Evolutionary conservation across 495 filamentous ascomycete species (phyloP).

Genomic region (Penicillium lividum): DNA sequence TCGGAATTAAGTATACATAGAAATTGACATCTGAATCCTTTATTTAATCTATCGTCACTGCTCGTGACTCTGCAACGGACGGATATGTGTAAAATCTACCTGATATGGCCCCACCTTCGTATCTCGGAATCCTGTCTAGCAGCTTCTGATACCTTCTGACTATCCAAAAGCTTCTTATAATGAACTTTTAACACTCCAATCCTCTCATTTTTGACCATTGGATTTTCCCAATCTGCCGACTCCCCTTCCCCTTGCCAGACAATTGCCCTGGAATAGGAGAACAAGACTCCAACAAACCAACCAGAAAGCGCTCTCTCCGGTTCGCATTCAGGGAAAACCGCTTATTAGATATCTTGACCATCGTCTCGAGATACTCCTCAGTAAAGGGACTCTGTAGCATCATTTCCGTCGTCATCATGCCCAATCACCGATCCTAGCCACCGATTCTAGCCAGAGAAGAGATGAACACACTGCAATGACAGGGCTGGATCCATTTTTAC

Average conservation of each 20-base stretch:
- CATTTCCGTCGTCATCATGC: constrained; percentile 40
- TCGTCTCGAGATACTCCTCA: constrained; percentile 59
- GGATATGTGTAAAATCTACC: no score
- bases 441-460: constrained; percentile 74
- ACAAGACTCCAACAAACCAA: constrained; percentile 23
- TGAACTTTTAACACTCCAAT: constrained; percentile 62
- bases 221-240: constrained; percentile 49
- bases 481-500: constrained; percentile 47
- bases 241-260: constrained; percentile 21
- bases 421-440: constrained; percentile 78
- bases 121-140: constrained; percentile 2
- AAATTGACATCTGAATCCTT: no score
- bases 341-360: constrained; percentile 71
- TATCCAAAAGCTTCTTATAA: constrained; percentile 36
- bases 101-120: no score
- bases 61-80: no score
- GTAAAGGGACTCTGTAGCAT: constrained; percentile 40
- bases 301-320: constrained; percentile 63
- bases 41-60: no score
- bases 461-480: constrained; percentile 83
- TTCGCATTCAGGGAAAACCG: constrained; percentile 73
- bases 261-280: constrained; percentile 7
- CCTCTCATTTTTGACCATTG: constrained; percentile 55
- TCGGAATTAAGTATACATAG: no score
- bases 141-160: constrained; percentile 17